These are phyloP conservation scores for Cladosporium sp. DNA, from an alignment of 2,329 filamentous ascomycete species.

Conservation along the genomic window DNA sequence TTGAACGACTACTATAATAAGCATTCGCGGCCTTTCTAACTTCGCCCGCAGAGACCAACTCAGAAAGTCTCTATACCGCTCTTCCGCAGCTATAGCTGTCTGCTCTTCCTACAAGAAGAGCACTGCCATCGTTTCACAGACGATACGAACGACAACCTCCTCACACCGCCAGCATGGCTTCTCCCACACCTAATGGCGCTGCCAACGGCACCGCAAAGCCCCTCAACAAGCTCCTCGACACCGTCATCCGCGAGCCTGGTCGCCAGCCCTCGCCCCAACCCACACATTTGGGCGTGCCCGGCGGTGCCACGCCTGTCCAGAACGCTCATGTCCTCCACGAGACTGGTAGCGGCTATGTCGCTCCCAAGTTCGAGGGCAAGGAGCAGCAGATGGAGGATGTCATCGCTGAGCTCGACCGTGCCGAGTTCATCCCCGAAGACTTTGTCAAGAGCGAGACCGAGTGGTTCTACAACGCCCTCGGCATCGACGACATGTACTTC, in stretches of 20 bases:
- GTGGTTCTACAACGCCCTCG: slow-evolving; percentile 98
- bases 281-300: slow-evolving; percentile 75
- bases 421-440: slow-evolving; percentile 80
- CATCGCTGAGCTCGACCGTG: slow-evolving; percentile 74
- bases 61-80: slow-evolving; percentile 7
- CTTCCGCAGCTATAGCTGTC: slow-evolving; percentile 1
- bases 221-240: slow-evolving; percentile 58
- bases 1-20: neutral
- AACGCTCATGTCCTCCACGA: slow-evolving; percentile 69
- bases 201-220: slow-evolving; percentile 12
- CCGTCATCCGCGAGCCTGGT: slow-evolving; percentile 52
- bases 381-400: slow-evolving; percentile 88
- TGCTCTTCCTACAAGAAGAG: neutral
- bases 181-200: slow-evolving; percentile 15
- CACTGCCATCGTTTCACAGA: neutral
- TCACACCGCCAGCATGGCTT: slow-evolving; percentile 17
- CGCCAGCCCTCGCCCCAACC: slow-evolving; percentile 84
- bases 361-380: slow-evolving; percentile 91
- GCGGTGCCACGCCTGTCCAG: slow-evolving; percentile 51
- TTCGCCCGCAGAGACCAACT: neutral
- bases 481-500: slow-evolving; percentile 99
- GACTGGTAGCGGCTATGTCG: slow-evolving; percentile 89
- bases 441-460: slow-evolving; percentile 82
- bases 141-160: neutral
- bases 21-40: slow-evolving; percentile 7